Conservation (phyloP, 2,329 filamentous ascomycete species). For the Aspergillus glaucus region DNA sequence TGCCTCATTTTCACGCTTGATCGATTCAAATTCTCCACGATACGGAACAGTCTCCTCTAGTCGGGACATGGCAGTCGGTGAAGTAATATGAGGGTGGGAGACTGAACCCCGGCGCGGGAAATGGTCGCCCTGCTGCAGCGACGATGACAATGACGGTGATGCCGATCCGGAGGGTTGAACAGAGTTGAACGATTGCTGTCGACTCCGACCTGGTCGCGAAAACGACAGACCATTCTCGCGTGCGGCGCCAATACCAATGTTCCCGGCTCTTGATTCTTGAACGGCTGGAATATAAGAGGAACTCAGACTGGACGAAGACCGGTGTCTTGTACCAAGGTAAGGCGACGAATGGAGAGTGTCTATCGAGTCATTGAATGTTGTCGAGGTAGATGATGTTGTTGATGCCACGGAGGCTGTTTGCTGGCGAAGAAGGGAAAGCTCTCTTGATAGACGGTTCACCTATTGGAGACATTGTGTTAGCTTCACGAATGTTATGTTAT, state of each 20-base stretch:
- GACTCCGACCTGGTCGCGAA: slow-evolving; percentile 31
- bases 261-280: slow-evolving; percentile 29
- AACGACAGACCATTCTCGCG: slow-evolving; percentile 28
- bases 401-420: slow-evolving; percentile 59
- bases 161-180: slow-evolving; percentile 29
- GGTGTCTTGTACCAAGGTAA: slow-evolving; percentile 45
- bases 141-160: slow-evolving; percentile 24
- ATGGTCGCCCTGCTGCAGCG: slow-evolving; percentile 23
- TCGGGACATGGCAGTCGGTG: slow-evolving; percentile 25
- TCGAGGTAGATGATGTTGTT: slow-evolving; percentile 52
- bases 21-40: slow-evolving; percentile 37
- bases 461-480: slow-evolving; percentile 27
- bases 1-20: slow-evolving; percentile 42
- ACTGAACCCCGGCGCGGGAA: slow-evolving; percentile 25
- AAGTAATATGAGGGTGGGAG: slow-evolving; percentile 23
- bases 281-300: slow-evolving; percentile 36
- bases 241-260: slow-evolving; percentile 40
- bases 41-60: slow-evolving; percentile 40
- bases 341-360: slow-evolving; percentile 38
- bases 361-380: slow-evolving; percentile 43
- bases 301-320: slow-evolving; percentile 51
- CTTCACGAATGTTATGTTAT: not conserved
- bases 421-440: slow-evolving; percentile 74
- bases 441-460: slow-evolving; percentile 89
- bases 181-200: slow-evolving; percentile 38